phyloP scores from a whole-genome alignment of 1,139 yeast species.

The Yamadazyma oceani region DNA sequence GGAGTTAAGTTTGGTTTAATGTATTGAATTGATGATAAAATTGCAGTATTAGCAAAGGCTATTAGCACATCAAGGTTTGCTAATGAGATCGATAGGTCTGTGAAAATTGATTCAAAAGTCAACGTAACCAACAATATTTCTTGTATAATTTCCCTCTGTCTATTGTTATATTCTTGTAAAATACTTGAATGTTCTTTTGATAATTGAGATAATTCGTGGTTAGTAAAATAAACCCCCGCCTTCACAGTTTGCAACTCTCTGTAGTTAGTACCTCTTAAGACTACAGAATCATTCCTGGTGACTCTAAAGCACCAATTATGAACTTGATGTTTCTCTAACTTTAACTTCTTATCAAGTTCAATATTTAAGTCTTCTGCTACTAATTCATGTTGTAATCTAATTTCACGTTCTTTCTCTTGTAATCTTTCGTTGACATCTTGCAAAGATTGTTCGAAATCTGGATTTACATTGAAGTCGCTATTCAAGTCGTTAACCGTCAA shows the following conservation, averaged over 20 bases:
- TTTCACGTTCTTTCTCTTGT: slow-evolving; percentile 53
- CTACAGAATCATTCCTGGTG: slow-evolving; percentile 84
- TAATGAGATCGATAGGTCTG: slow-evolving; percentile 59
- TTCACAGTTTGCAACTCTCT: slow-evolving; percentile 86
- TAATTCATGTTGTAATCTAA: slow-evolving; percentile 58
- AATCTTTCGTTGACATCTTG: slow-evolving; percentile 59
- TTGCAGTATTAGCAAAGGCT: slow-evolving; percentile 83
- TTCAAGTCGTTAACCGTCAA: slow-evolving; percentile 39
- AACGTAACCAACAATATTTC: slow-evolving; percentile 80
- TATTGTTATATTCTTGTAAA: slow-evolving; percentile 65
- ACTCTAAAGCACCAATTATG: slow-evolving; percentile 95
- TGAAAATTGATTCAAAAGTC: slow-evolving; percentile 78
- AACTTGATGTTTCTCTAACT: slow-evolving; percentile 79
- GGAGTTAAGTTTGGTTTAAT: slow-evolving; percentile 66
- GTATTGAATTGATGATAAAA: slow-evolving; percentile 81
- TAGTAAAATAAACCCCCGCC: slow-evolving; percentile 91
- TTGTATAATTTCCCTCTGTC: slow-evolving; percentile 74
- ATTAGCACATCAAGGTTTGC: slow-evolving; percentile 81
- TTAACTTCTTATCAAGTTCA: slow-evolving; percentile 84
- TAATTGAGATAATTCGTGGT: slow-evolving; percentile 57
- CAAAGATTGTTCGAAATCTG: slow-evolving; percentile 83
- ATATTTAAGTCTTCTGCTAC: slow-evolving; percentile 75
- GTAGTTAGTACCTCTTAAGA: slow-evolving; percentile 67
- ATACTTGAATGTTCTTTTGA: slow-evolving; percentile 60
- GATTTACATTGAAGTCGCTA: slow-evolving; percentile 78